These are phyloP conservation scores for Ilyonectria sp. DNA, from an alignment of 2,329 filamentous ascomycete genomes.

Conservation along the genomic window DNA sequence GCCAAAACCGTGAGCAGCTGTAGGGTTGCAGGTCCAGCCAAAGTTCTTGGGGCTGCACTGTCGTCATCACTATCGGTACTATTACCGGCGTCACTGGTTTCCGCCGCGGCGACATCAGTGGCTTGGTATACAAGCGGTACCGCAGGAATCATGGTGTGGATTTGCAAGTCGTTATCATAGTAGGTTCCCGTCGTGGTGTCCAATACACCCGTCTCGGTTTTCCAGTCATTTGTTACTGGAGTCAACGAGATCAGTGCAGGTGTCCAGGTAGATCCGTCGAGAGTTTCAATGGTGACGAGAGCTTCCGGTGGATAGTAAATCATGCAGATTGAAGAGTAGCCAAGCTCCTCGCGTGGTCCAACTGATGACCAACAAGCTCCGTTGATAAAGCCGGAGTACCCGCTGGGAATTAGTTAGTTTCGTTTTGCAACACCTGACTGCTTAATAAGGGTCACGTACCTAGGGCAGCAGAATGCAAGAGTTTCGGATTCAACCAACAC, in stretches of 20 bases:
- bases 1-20: conserved; percentile 7
- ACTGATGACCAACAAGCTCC: conserved; percentile 34
- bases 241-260: conserved; percentile 14
- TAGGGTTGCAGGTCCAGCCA: background rate
- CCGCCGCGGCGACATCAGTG: conserved; percentile 27
- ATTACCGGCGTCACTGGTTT: background rate
- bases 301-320: background rate
- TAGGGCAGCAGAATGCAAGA: conserved; percentile 43
- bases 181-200: background rate
- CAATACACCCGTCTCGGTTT: conserved; percentile 1
- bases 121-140: conserved; percentile 36
- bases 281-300: conserved; percentile 13
- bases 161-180: background rate
- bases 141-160: conserved; percentile 27
- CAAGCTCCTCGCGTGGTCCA: conserved; percentile 17
- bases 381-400: conserved; percentile 20
- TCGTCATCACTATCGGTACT: background rate
- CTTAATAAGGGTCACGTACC: conserved; percentile 18
- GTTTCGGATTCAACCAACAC: conserved; percentile 37
- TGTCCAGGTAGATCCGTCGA: conserved; percentile 31
- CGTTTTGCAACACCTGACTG: fast-evolving
- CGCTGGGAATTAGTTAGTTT: conserved; percentile 29
- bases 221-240: conserved; percentile 3
- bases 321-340: conserved; percentile 21
- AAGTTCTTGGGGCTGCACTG: conserved; percentile 14